phyloP scores from a whole-genome alignment of 352 stramenopile species.

The Aphanomyces cochlioides region DNA sequence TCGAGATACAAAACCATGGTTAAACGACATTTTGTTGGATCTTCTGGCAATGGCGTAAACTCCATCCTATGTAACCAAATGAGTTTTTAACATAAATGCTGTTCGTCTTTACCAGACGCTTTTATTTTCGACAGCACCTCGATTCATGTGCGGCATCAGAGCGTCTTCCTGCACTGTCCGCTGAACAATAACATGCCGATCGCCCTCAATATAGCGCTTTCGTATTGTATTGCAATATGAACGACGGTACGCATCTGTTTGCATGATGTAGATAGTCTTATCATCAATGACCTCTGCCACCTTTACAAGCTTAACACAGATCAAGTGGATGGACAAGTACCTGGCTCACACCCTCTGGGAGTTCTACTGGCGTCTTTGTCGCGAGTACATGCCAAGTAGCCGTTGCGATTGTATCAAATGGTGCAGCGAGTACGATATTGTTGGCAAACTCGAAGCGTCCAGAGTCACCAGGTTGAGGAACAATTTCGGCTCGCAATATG shows the following conservation, averaged over 20 bases:
- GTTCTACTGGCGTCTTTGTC: no score
- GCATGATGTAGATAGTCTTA: not conserved
- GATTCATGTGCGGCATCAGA: conserved; percentile 8
- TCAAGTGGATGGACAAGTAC: not conserved
- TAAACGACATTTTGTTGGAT: not conserved
- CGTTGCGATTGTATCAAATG: not conserved
- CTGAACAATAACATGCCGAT: not conserved
- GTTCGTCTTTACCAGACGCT: conserved; percentile 2
- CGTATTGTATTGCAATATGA: not conserved
- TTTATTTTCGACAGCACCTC: not conserved
- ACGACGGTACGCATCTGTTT: not conserved
- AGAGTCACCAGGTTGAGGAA: not conserved
- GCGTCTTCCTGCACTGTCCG: conserved; percentile 8
- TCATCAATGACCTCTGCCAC: conserved; percentile 7
- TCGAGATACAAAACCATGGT: not conserved
- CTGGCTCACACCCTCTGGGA: not conserved
- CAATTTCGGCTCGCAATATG: not conserved
- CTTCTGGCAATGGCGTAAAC: not conserved
- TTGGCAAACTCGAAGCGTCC: not conserved
- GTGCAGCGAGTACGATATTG: not conserved
- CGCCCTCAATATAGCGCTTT: not conserved
- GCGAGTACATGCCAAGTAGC: not conserved
- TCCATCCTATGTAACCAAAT: not conserved
- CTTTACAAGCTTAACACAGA: not conserved
- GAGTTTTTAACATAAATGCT: not conserved